Percentiles rank a stretch among this genome's conserved stretches.
phyloP scores from a whole-genome alignment of 257 asterid genomes.

The Gardenia jasminoides region DNA sequence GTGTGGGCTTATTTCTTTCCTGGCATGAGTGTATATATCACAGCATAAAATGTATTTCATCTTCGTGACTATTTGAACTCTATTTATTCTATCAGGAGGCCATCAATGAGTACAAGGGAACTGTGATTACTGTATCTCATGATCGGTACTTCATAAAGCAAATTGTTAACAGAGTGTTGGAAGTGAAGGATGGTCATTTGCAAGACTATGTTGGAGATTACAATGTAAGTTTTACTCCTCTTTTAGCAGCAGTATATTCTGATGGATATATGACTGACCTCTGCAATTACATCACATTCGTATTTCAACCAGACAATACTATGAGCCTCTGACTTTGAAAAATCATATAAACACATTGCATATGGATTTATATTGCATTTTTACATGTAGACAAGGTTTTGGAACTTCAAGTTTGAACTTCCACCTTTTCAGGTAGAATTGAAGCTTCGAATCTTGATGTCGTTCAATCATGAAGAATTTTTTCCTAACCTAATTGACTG shows the following conservation, averaged over 20 bases:
- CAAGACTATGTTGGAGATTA: slow-evolving; percentile 96
- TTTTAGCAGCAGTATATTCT: not conserved
- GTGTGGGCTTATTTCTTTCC: slow-evolving; percentile 12
- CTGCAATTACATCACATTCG: not conserved
- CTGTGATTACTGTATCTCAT: slow-evolving; percentile 92
- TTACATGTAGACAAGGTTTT: not conserved
- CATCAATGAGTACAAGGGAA: slow-evolving; percentile 86
- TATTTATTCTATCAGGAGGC: slow-evolving; percentile 63
- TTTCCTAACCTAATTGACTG: not conserved
- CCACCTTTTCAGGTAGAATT: not conserved
- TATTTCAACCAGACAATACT: not conserved
- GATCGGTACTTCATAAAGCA: slow-evolving; percentile 97
- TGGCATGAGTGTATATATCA: not conserved
- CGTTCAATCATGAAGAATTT: not conserved
- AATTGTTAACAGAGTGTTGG: slow-evolving; percentile 91
- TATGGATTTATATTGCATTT: not conserved
- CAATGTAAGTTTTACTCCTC: slow-evolving; percentile 51
- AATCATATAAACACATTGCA: not conserved
- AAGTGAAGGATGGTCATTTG: slow-evolving; percentile 76
- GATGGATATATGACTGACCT: not conserved
- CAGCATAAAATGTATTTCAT: not conserved
- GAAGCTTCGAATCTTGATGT: not conserved
- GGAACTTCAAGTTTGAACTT: not conserved
- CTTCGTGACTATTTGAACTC: slow-evolving; percentile 10
- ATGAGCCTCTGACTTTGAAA: not conserved